phyloP scores from a whole-genome alignment of 495 filamentous ascomycete genomes.

The Patellaria atrata region DNA sequence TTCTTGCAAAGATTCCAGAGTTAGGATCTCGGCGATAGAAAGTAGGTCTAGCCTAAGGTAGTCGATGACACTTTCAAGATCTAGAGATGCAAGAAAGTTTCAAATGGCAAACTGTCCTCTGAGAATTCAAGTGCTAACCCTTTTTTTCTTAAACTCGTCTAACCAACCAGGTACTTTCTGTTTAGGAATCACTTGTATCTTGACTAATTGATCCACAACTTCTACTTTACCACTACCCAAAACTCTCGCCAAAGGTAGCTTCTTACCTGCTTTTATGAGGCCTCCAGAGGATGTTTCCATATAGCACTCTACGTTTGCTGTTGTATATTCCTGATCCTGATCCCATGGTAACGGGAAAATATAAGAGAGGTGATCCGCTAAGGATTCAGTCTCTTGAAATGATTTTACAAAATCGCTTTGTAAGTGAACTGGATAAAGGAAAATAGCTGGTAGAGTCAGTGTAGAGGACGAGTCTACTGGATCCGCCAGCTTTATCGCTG shows the following conservation, averaged over 20 bases:
- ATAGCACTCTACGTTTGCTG: constrained; percentile 63
- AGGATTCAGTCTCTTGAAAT: constrained; percentile 54
- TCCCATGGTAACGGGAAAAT: constrained; percentile 86
- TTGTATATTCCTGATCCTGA: constrained; percentile 45
- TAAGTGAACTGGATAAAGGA: constrained; percentile 68
- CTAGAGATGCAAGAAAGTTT: neutral
- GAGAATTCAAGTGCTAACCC: constrained; percentile 21
- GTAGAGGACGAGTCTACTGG: constrained; percentile 53
- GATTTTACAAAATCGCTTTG: constrained; percentile 83
- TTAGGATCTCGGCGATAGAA: too few species aligned
- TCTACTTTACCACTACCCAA: constrained; percentile 66
- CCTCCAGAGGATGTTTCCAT: constrained; percentile 73
- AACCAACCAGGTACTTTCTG: constrained; percentile 56
- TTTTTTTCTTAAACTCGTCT: constrained; percentile 63
- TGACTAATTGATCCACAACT: constrained; percentile 73
- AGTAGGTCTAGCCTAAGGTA: neutral
- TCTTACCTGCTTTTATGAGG: constrained; percentile 80
- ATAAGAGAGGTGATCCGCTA: constrained; percentile 62
- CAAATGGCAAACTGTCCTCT: neutral
- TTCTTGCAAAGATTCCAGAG: too few species aligned
- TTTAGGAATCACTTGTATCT: constrained; percentile 64
- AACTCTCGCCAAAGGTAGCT: constrained; percentile 57
- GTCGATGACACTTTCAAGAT: neutral
- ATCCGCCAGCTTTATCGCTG: constrained; percentile 41
- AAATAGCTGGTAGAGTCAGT: constrained; percentile 60